Conservation (phyloP, 192 early-diverging fungal genomes). For the Umbelopsis sp. region DNA sequence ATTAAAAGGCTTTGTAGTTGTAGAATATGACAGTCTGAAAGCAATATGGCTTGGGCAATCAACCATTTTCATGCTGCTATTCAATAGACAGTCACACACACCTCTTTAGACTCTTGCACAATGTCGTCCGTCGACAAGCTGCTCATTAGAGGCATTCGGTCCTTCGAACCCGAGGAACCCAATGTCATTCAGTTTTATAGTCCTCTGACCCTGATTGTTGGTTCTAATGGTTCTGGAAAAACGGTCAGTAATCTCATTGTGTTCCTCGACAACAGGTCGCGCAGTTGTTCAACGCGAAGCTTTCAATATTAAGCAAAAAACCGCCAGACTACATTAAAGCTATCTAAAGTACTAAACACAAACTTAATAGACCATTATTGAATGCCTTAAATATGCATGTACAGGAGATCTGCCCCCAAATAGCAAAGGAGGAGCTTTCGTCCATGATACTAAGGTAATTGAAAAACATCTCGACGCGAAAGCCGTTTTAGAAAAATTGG, state of each 20-base stretch:
- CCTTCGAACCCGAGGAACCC: conserved; percentile 78
- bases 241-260: conserved; percentile 58
- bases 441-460: conserved; percentile 89
- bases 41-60: background rate
- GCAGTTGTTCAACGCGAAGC: background rate
- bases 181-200: conserved; percentile 83
- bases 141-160: conserved; percentile 86
- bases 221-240: conserved; percentile 96
- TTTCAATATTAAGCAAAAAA: no score
- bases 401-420: conserved; percentile 92
- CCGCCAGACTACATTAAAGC: no score
- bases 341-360: background rate
- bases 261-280: background rate
- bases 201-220: conserved; percentile 94
- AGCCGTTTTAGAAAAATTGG: background rate
- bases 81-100: background rate
- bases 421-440: conserved; percentile 85
- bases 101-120: background rate
- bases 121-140: conserved; percentile 75
- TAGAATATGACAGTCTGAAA: background rate
- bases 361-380: conserved; percentile 81
- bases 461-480: background rate
- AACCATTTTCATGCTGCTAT: background rate
- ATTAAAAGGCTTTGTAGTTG: no score
- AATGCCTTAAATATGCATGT: conserved; percentile 93